These are phyloP conservation scores for Pinus taeda DNA, from an alignment of 75 land plant genomes.

Conservation along the genomic window DNA sequence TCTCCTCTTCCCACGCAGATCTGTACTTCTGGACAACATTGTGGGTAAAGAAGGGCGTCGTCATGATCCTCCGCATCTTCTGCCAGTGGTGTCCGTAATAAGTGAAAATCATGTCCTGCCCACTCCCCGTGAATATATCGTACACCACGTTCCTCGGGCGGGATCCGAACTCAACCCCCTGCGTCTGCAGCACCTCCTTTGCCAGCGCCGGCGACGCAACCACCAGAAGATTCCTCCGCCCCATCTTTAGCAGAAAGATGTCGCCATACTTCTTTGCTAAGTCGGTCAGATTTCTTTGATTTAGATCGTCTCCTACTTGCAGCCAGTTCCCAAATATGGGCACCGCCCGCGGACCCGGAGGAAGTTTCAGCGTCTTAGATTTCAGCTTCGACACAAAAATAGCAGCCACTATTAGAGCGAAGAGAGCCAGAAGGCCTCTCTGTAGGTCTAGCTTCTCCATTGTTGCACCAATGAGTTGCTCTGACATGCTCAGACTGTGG, in stretches of 20 bases:
- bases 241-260: conserved; percentile 60
- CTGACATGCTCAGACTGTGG: no score
- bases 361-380: conserved; percentile 37
- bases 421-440: no score
- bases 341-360: conserved; percentile 46
- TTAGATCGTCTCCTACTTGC: conserved; percentile 37
- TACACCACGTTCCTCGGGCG: conserved; percentile 35
- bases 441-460: no score
- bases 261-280: conserved; percentile 58
- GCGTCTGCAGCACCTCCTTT: conserved; percentile 41
- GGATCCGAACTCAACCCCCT: conserved; percentile 42
- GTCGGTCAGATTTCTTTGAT: conserved; percentile 45
- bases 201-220: conserved; percentile 37
- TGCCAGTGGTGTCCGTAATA: conserved; percentile 47
- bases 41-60: conserved; percentile 44
- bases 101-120: conserved; percentile 50
- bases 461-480: no score
- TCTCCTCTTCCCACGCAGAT: conserved; percentile 33
- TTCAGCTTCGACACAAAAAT: conserved; percentile 44
- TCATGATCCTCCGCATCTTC: conserved; percentile 48
- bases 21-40: conserved; percentile 38
- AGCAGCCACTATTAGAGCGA: conserved; percentile 1
- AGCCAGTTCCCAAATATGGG: conserved; percentile 67
- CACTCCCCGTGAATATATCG: conserved; percentile 47
- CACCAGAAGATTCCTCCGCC: conserved; percentile 31